Conservation (phyloP, 768 basidiomycete genomes). For the Dioszegia hungarica region DNA sequence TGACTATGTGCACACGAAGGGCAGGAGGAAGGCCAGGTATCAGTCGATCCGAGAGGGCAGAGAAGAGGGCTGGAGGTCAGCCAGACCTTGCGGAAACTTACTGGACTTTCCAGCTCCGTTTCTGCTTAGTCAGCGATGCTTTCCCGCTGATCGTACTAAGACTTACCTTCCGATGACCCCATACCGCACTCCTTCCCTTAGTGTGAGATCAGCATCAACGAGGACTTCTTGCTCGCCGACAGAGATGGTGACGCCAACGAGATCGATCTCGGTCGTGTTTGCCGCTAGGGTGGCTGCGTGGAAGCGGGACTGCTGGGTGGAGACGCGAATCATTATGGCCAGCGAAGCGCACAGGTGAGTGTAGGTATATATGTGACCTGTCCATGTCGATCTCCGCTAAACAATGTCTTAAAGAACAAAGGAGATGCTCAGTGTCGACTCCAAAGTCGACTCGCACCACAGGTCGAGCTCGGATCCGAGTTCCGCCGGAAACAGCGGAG, state of each 20-base stretch:
- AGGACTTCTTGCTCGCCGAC: slow-evolving; percentile 58
- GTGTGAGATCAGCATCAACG: slow-evolving; percentile 55
- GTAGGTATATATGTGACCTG: too few relatives aligned
- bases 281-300: slow-evolving; percentile 37
- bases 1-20: slow-evolving; percentile 53
- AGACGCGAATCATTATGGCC: slow-evolving; percentile 14
- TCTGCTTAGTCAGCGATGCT: slow-evolving; percentile 29
- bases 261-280: slow-evolving; percentile 52
- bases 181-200: slow-evolving; percentile 51
- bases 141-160: not conserved
- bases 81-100: slow-evolving; percentile 19
- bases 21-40: slow-evolving; percentile 55
- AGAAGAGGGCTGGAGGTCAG: slow-evolving; percentile 45
- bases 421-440: too few relatives aligned
- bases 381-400: too few relatives aligned
- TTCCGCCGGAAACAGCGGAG: too few relatives aligned
- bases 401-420: too few relatives aligned
- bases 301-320: slow-evolving; percentile 42
- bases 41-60: slow-evolving; percentile 52
- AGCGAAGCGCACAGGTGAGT: too few relatives aligned
- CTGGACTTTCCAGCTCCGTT: slow-evolving; percentile 60
- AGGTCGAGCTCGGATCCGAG: too few relatives aligned
- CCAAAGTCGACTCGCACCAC: too few relatives aligned
- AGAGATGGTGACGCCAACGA: slow-evolving; percentile 56
- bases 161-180: slow-evolving; percentile 54